Evolutionary conservation across 805 yeast species (phyloP).

Genomic region (Maudiozyma barnettii): DNA sequence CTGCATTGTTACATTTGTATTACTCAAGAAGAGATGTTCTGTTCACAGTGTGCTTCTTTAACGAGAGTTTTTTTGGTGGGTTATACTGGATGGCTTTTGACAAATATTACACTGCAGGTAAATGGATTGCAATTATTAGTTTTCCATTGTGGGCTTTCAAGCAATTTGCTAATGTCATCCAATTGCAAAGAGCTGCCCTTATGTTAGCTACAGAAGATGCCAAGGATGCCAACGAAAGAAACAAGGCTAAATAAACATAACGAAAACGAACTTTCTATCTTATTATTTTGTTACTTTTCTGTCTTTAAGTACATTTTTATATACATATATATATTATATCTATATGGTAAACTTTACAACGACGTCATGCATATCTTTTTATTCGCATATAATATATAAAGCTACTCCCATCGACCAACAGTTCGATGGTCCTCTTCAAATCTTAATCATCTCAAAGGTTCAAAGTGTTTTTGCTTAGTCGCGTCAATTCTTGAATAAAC

Average conservation of each 20-base stretch:
- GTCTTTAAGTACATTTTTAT: not conserved
- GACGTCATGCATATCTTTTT: not conserved
- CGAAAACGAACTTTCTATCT: not conserved
- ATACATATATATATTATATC: not conserved
- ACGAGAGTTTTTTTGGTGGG: constrained; percentile 88
- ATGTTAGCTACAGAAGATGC: constrained; percentile 68
- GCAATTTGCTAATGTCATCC: constrained; percentile 83
- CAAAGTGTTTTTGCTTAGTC: too few species aligned
- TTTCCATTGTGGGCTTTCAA: constrained; percentile 87
- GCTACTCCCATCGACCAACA: too few species aligned
- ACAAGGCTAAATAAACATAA: constrained; percentile 5
- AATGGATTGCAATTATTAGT: constrained; percentile 46
- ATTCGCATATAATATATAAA: too few species aligned
- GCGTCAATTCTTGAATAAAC: too few species aligned
- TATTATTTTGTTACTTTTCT: too few species aligned
- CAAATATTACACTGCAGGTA: constrained; percentile 43
- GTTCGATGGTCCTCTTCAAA: too few species aligned
- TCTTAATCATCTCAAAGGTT: too few species aligned
- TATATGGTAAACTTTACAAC: not conserved
- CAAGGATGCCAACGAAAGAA: constrained; percentile 22
- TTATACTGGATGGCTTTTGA: constrained; percentile 64
- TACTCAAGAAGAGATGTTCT: constrained; percentile 78
- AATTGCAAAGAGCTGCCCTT: constrained; percentile 76
- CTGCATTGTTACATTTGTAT: constrained; percentile 69
- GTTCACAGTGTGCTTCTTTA: constrained; percentile 83